These are phyloP conservation scores for Lophium mytilinum DNA, from an alignment of 495 filamentous ascomycete species.

Conservation along the genomic window DNA sequence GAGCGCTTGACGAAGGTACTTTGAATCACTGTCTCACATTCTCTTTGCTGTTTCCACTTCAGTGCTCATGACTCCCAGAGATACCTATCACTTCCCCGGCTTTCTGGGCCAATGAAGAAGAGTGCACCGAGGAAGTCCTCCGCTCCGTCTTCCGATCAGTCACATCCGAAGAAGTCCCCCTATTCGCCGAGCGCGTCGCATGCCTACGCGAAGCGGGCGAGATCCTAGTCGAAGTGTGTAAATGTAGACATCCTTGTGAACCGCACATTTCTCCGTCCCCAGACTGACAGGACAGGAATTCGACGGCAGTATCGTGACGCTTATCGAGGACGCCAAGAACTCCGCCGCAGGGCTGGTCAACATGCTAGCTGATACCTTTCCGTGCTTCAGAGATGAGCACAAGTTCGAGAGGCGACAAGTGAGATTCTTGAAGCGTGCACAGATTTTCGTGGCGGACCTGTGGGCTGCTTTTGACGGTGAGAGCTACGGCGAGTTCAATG, in stretches of 20 bases:
- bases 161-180: conserved; percentile 78
- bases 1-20: conserved; percentile 80
- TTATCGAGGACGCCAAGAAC: conserved; percentile 63
- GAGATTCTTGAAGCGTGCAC: conserved; percentile 83
- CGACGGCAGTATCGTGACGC: conserved; percentile 62
- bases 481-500: conserved; percentile 71
- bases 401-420: conserved; percentile 64
- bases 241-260: background rate
- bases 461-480: conserved; percentile 90
- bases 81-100: conserved; percentile 84
- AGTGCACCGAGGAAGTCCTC: conserved; percentile 67
- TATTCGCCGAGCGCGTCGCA: conserved; percentile 66
- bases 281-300: conserved; percentile 56
- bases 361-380: conserved; percentile 66
- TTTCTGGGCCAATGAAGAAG: conserved; percentile 74
- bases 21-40: conserved; percentile 15
- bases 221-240: conserved; percentile 71
- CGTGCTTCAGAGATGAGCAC: conserved; percentile 78
- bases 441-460: conserved; percentile 90
- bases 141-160: conserved; percentile 75
- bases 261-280: background rate
- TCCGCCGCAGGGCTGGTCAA: conserved; percentile 84
- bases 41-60: background rate
- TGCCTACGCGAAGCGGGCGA: conserved; percentile 81
- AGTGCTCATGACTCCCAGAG: conserved; percentile 8